A percentile compares a stretch with the other conserved stretches of the same genome.
phyloP scores from a whole-genome alignment of 306 rosid species.

The Prunus mume region DNA sequence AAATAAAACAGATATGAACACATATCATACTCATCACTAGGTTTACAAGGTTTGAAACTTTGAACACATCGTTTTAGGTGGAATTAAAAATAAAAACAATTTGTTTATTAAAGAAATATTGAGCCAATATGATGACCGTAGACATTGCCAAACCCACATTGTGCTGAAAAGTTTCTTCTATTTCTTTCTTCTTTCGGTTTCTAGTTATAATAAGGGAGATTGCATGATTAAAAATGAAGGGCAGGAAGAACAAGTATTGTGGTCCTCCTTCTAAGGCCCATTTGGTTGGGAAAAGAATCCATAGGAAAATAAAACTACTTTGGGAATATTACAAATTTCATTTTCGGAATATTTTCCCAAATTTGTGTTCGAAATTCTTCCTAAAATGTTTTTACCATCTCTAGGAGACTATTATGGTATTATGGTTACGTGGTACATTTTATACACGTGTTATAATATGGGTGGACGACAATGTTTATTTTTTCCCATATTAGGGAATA shows the following conservation, averaged over 20 bases:
- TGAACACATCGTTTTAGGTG: slow-evolving; percentile 24
- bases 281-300: not conserved
- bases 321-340: not conserved
- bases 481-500: too few relatives aligned
- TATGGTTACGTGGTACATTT: too few relatives aligned
- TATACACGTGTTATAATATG: too few relatives aligned
- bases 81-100: not conserved
- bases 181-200: not conserved
- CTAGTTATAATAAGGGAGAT: not conserved
- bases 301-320: not conserved
- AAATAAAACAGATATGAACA: not conserved
- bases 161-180: not conserved
- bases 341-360: not conserved
- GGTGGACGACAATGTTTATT: too few relatives aligned
- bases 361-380: not conserved
- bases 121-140: slow-evolving; percentile 5
- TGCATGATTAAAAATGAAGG: not conserved
- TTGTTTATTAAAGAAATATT: not conserved
- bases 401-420: too few relatives aligned
- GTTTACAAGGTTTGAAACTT: slow-evolving; percentile 14
- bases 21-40: slow-evolving; percentile 5
- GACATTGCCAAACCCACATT: not conserved
- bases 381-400: not conserved
- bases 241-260: not conserved
- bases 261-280: not conserved